Conservation (phyloP, 1,284 basidiomycete genomes). For the Marasmius oreades region DNA sequence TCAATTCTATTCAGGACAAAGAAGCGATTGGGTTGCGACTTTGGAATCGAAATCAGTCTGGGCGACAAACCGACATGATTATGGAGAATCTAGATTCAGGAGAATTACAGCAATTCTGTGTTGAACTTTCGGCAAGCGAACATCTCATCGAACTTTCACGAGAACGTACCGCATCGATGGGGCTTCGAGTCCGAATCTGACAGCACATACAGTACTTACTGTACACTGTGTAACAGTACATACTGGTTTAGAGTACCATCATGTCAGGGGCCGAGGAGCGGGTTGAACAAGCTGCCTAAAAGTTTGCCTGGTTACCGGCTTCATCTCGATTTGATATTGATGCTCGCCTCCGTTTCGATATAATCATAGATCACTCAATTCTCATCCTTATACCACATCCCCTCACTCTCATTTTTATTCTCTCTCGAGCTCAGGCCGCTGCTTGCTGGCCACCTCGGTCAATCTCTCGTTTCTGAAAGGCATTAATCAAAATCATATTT, state of each 20-base stretch:
- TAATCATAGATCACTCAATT: background rate
- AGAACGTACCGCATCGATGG: background rate
- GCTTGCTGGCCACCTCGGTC: constrained; percentile 2
- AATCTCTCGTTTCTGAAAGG: constrained; percentile 2
- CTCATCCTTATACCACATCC: background rate
- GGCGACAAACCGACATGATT: background rate
- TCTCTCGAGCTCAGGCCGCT: background rate
- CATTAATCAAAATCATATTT: background rate
- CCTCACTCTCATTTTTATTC: background rate
- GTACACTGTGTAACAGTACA: no score
- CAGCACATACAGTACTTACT: background rate
- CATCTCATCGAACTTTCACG: background rate
- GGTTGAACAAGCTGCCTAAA: no score
- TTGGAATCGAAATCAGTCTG: background rate
- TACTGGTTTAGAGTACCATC: no score
- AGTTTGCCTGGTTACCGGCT: background rate
- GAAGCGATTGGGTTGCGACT: background rate
- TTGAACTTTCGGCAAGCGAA: background rate
- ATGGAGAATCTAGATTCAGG: background rate
- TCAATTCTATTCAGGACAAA: background rate
- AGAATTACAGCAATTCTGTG: constrained; percentile 1
- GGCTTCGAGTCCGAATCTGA: background rate
- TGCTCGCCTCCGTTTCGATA: background rate
- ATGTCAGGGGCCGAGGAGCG: no score
- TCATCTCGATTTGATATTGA: background rate